These are phyloP conservation scores for Fusarium transvaalense DNA, from an alignment of 2,329 filamentous ascomycete species.

Conservation along the genomic window DNA sequence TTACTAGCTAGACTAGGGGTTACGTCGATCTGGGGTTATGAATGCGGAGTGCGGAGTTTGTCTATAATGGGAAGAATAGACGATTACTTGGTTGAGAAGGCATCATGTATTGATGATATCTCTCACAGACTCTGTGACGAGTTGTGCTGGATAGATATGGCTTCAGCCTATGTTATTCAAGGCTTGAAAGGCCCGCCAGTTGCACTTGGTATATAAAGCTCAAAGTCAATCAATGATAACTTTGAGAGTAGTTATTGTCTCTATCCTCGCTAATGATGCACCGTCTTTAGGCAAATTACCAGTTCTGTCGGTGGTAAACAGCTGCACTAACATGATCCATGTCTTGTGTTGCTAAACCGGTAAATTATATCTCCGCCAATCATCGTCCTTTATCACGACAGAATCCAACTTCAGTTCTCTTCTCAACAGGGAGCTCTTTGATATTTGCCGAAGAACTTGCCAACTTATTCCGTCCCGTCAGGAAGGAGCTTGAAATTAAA, in stretches of 20 bases:
- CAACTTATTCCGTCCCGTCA: not conserved
- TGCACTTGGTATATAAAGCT: accelerated
- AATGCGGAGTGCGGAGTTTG: constrained; percentile 12
- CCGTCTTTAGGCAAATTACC: constrained; percentile 28
- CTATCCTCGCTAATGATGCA: not conserved
- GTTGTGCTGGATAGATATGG: not conserved
- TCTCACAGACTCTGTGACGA: not conserved
- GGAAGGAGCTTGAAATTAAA: constrained; percentile 35
- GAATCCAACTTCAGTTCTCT: not conserved
- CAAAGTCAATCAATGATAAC: too few species aligned
- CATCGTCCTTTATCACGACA: not conserved
- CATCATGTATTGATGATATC: not conserved
- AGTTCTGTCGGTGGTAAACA: not conserved
- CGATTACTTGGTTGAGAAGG: not conserved
- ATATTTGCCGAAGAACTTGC: not conserved
- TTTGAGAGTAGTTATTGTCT: not conserved
- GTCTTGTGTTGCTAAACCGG: not conserved
- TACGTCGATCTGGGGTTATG: constrained; percentile 28
- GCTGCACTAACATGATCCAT: constrained; percentile 9
- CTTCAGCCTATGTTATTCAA: not conserved
- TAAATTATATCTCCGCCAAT: constrained; percentile 22
- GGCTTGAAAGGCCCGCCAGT: not conserved
- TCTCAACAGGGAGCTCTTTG: not conserved
- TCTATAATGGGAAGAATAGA: constrained; percentile 10
- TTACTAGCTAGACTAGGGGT: not conserved